These are phyloP conservation scores for Cardamine resedifolia DNA, from an alignment of 345 rosid species.

Conservation along the genomic window DNA sequence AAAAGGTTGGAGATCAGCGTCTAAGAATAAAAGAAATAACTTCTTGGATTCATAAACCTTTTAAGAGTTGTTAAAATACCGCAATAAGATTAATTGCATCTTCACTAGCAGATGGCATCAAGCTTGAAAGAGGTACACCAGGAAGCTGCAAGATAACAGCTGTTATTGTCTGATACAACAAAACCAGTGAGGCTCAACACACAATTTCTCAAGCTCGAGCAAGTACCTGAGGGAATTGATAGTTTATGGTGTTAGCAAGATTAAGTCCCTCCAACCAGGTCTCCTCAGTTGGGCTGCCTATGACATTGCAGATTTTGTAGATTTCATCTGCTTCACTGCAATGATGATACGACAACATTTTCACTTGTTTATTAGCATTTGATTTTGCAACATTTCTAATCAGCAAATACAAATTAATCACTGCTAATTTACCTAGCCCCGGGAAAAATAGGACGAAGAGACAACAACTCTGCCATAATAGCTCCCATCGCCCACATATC, in stretches of 20 bases:
- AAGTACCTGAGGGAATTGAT: slow-evolving; percentile 76
- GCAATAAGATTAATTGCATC: slow-evolving; percentile 70
- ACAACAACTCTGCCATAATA: slow-evolving; percentile 83
- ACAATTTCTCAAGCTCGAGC: neutral
- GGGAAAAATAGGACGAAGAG: slow-evolving; percentile 81
- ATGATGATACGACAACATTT: slow-evolving; percentile 3
- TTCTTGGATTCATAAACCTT: neutral
- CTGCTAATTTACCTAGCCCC: slow-evolving; percentile 58
- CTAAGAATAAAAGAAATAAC: neutral
- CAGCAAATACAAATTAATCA: neutral
- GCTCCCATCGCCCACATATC: slow-evolving; percentile 99
- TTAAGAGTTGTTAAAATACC: slow-evolving; percentile 34
- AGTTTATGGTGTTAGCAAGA: slow-evolving; percentile 77
- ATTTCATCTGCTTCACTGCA: slow-evolving; percentile 98
- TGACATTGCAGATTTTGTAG: slow-evolving; percentile 81
- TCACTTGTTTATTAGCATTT: neutral
- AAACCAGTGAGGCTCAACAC: neutral
- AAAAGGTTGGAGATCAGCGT: slow-evolving; percentile 6
- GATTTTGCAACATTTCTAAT: neutral
- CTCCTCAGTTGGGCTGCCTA: slow-evolving; percentile 77
- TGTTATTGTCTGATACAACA: neutral
- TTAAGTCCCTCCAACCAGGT: slow-evolving; percentile 85
- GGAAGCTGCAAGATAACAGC: slow-evolving; percentile 48
- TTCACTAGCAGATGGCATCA: slow-evolving; percentile 71
- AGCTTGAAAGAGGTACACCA: slow-evolving; percentile 58